A percentile compares a stretch with the other conserved stretches of the same genome.
These are phyloP conservation scores for Talaromyces trachyspermus DNA, from an alignment of 495 filamentous ascomycete species.

Conservation along the genomic window DNA sequence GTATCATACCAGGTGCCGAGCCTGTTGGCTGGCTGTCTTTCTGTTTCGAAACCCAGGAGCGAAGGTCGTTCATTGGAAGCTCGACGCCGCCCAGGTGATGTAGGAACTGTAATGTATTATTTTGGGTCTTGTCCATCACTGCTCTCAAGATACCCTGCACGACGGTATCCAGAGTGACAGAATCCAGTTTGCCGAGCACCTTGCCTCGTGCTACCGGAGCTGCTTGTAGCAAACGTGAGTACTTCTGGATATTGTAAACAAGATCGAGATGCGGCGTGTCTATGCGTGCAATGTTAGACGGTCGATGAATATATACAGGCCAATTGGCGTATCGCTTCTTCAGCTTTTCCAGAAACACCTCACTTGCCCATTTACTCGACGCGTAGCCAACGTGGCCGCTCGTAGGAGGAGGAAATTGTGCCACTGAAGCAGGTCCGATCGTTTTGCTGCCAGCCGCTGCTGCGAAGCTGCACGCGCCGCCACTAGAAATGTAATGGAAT, in stretches of 20 bases:
- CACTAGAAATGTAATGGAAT: slow-evolving; percentile 45
- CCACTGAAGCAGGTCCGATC: slow-evolving; percentile 4
- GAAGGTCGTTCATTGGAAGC: neutral
- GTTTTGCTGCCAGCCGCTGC: neutral
- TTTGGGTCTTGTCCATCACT: neutral
- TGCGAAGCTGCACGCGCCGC: slow-evolving; percentile 19
- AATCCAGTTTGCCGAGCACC: neutral
- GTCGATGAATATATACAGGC: slow-evolving; percentile 36
- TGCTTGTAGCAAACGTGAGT: slow-evolving; percentile 9
- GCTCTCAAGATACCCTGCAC: neutral
- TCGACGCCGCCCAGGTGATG: neutral
- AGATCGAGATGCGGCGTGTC: slow-evolving; percentile 11
- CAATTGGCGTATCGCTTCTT: slow-evolving; percentile 11
- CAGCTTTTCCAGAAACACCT: slow-evolving; percentile 37
- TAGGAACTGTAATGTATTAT: neutral
- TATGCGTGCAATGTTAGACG: slow-evolving; percentile 19
- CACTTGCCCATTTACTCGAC: slow-evolving; percentile 48
- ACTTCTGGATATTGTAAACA: slow-evolving; percentile 15
- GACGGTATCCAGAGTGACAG: neutral
- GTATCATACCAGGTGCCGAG: neutral
- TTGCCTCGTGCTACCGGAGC: slow-evolving; percentile 9
- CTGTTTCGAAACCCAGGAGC: neutral
- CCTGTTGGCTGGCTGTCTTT: neutral
- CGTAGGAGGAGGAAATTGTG: neutral
- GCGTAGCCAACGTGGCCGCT: slow-evolving; percentile 36